A percentile compares a stretch with the other conserved stretches of the same genome.
Evolutionary conservation across 2,329 filamentous ascomycete genomes (phyloP).

Genomic region (Colletotrichum truncatum): DNA sequence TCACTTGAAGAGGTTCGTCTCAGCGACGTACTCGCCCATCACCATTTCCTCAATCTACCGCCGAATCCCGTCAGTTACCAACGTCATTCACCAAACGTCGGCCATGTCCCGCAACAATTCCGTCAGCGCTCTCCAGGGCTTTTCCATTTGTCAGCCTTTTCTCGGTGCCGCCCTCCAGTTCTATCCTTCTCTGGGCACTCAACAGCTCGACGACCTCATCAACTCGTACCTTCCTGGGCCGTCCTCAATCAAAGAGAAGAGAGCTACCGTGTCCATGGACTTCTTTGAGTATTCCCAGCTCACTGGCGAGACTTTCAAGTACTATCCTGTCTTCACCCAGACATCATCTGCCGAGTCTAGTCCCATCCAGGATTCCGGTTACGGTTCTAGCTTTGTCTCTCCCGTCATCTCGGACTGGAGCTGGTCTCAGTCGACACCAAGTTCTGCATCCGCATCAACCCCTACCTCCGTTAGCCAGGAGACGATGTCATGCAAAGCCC

Average conservation of each 20-base stretch:
- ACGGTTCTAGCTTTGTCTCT: constrained; percentile 56
- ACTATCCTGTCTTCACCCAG: constrained; percentile 61
- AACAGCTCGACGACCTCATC: constrained; percentile 69
- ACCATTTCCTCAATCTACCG: not conserved
- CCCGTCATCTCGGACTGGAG: constrained; percentile 58
- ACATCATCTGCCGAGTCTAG: constrained; percentile 56
- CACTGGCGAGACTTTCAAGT: constrained; percentile 69
- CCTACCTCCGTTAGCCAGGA: constrained; percentile 38
- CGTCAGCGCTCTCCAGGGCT: constrained; percentile 53
- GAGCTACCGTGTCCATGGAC: constrained; percentile 65
- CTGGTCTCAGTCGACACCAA: constrained; percentile 50
- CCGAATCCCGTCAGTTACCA: not conserved
- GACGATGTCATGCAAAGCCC: constrained; percentile 37
- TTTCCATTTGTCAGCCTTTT: constrained; percentile 68
- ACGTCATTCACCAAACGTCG: constrained; percentile 38
- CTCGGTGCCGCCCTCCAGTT: constrained; percentile 70
- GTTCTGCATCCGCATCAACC: constrained; percentile 40
- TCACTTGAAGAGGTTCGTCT: not conserved
- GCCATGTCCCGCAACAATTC: constrained; percentile 47
- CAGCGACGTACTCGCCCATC: not conserved
- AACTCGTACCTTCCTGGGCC: constrained; percentile 65
- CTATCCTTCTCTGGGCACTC: constrained; percentile 69
- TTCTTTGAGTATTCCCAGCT: constrained; percentile 63
- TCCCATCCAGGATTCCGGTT: constrained; percentile 54
- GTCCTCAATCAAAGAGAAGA: constrained; percentile 65